Evolutionary conservation across 2,329 filamentous ascomycete species (phyloP).

Genomic region (Fusarium compactum): DNA sequence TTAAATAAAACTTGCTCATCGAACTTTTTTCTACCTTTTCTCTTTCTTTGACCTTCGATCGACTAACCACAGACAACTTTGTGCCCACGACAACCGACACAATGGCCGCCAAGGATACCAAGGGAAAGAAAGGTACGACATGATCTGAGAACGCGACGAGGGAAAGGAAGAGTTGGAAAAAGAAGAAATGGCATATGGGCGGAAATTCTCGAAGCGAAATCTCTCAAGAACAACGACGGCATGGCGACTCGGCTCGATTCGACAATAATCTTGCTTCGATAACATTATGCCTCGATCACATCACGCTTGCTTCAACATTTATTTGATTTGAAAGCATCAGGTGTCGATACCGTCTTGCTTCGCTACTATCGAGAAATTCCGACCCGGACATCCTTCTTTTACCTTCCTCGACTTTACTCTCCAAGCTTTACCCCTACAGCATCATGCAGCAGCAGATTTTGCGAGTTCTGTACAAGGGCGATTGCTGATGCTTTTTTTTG

Average conservation of each 20-base stretch:
- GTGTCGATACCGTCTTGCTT: constrained; percentile 7
- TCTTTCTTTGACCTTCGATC: constrained; percentile 12
- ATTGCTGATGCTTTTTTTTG: constrained; percentile 75
- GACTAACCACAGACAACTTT: constrained; percentile 45
- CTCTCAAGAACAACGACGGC: constrained; percentile 18
- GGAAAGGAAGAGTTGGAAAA: constrained; percentile 11
- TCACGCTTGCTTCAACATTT: not conserved
- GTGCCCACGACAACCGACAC: constrained; percentile 47
- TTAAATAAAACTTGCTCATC: no score
- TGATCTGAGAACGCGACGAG: constrained; percentile 42
- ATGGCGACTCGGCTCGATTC: constrained; percentile 18
- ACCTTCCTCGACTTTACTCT: constrained; percentile 14
- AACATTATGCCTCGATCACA: constrained; percentile 7
- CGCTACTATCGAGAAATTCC: constrained; percentile 25
- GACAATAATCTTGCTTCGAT: constrained; percentile 12
- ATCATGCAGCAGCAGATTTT: constrained; percentile 81
- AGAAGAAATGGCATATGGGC: constrained; percentile 1
- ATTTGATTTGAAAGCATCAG: not conserved
- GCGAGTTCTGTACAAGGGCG: constrained; percentile 78
- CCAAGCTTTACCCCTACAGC: constrained; percentile 51
- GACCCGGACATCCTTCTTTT: constrained; percentile 15
- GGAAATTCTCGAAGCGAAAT: constrained; percentile 26
- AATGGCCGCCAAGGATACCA: constrained; percentile 54
- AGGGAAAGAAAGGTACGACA: constrained; percentile 64
- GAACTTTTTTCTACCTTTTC: no score